Conservation (phyloP, 2,329 filamentous ascomycete species). For the Aphanoascus verrucosus region DNA sequence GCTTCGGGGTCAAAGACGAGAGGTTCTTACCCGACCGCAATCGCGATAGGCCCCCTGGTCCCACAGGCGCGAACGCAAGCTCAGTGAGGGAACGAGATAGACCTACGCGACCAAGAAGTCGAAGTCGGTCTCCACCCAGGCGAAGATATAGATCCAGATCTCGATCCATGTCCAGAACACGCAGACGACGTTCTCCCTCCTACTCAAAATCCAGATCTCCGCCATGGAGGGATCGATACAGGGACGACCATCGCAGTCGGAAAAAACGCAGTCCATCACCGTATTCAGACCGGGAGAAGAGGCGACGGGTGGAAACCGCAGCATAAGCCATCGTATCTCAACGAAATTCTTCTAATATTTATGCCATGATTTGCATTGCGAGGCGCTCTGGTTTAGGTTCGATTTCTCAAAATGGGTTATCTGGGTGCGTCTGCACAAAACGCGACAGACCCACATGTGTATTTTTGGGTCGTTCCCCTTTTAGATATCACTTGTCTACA, state of each 20-base stretch:
- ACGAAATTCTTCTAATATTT: neutral
- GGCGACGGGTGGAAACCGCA: constrained; percentile 26
- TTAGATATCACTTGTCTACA: too few species aligned
- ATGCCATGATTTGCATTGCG: constrained; percentile 6
- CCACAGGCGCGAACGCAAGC: constrained; percentile 37
- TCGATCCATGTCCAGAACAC: constrained; percentile 37
- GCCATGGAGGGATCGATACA: constrained; percentile 32
- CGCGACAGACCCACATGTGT: neutral
- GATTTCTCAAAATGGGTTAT: neutral
- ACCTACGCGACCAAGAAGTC: constrained; percentile 19
- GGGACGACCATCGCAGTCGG: constrained; percentile 27
- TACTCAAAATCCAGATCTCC: constrained; percentile 20
- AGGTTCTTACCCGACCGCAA: constrained; percentile 38
- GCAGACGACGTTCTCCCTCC: constrained; percentile 41
- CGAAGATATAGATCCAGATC: constrained; percentile 38
- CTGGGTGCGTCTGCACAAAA: neutral
- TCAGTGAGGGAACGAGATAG: constrained; percentile 29
- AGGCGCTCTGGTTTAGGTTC: neutral
- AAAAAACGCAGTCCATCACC: constrained; percentile 36
- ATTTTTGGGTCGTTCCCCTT: neutral
- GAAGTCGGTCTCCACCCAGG: constrained; percentile 29
- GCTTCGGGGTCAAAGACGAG: constrained; percentile 36
- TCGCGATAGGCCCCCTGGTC: constrained; percentile 23
- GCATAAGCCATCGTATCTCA: constrained; percentile 1
- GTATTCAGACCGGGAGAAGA: constrained; percentile 34